These are phyloP conservation scores for Gossypium davidsonii DNA, from an alignment of 441 rosid species.

Conservation along the genomic window DNA sequence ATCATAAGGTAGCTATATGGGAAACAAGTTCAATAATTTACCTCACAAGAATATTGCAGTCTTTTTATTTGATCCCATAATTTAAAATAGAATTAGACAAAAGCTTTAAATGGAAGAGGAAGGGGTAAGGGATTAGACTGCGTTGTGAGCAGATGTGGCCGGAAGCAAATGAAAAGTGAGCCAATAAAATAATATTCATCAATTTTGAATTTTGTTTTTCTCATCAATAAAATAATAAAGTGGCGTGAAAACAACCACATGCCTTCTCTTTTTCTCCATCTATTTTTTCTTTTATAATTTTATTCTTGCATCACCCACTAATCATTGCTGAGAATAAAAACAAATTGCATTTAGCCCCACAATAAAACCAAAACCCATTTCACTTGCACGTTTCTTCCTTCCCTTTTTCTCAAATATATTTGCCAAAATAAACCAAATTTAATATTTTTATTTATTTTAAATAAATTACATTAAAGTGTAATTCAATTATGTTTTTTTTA, in stretches of 20 bases:
- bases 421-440: background rate
- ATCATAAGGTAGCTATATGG: no score
- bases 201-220: no score
- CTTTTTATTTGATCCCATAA: no score
- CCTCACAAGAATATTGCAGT: no score
- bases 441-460: background rate
- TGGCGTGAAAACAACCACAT: slow-evolving; percentile 31
- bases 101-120: no score
- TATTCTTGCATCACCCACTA: slow-evolving; percentile 32
- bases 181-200: background rate
- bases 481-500: no score
- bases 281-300: background rate
- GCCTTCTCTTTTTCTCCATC: slow-evolving; percentile 10
- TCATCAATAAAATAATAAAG: slow-evolving; percentile 11
- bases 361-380: background rate
- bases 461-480: background rate
- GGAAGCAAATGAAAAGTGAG: slow-evolving; percentile 10
- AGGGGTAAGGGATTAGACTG: background rate
- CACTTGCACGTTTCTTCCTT: background rate
- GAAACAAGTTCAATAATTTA: no score
- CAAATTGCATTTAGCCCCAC: slow-evolving; percentile 30
- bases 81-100: no score
- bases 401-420: background rate
- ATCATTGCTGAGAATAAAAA: slow-evolving; percentile 38
- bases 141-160: slow-evolving; percentile 20